Base-by-base conservation (phyloP, 2,329 filamentous ascomycete genomes). In the Talaromyces funiculosus region DNA sequence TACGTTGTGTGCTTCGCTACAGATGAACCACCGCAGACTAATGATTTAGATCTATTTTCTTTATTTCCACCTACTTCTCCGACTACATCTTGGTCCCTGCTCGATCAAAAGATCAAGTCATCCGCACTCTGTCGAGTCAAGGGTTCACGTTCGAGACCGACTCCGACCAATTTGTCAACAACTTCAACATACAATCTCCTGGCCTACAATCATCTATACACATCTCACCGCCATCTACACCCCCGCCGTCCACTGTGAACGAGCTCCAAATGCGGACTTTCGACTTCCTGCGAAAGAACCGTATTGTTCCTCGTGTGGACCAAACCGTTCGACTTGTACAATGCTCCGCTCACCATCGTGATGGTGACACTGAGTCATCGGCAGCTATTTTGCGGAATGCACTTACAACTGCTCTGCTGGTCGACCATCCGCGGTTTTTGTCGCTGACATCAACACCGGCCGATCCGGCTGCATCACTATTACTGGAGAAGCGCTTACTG, bases 61-160 rank as follows among this genome's bases (percentile, higher is more conserved):
- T 97, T 82, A 96, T 97, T 73, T 97, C 93, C 3, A 97, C 92
- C 33, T 99, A 97, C 76, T 97, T 96, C 76, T 94, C 90, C 35
- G 93, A 99, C 77, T 97, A 96, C 75, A 95, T 99, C 67, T 83
- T 97, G 37, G 91, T 97, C 0, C 92, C 94, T 0, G 82, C 82
- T 57, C 89, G 87, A 70, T 86, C 89, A 68, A 86, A 88, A 55
- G 78, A 83, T 26, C 87, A 86, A 40, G 92, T 97, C 53, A 85
- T 91, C 35, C 81, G 86, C 61, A 89, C 91, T 0, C 81, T 97
- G 4, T 82, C 93, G 62, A 84, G 86, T 18, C 85, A 89, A 51
- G 92, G 92, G 1, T 97, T 97, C 70, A 86, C 89, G 67, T 92
- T 97, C 67, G 88, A 91, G 64, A 86, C 89, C 64, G 73, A 80